Evolutionary conservation across 805 yeast species (phyloP), one percentile per base, ranked within the genome.

Genomic region (Saccharomycopsis synnaedendra): DNA sequence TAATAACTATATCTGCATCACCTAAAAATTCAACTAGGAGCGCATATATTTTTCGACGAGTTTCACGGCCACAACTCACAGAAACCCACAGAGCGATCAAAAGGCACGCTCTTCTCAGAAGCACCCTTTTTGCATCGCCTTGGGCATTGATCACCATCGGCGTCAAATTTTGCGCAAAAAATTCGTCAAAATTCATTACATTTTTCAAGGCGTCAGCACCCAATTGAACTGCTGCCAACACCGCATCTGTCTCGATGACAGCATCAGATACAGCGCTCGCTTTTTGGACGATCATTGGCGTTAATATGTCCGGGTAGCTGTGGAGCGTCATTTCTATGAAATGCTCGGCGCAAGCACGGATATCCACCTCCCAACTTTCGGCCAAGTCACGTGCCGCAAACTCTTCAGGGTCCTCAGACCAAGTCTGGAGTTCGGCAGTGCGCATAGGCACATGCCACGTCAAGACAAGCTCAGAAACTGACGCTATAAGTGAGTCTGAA

Each of bases 341-440:
- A 58, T 80, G 80, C 56, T 86, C 95, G 0, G 95, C 87, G 64
- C 96, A 86, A 3, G 90, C 87, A 48, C 94, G 70, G 8, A 88
- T 72, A 59, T 85, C 89, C 60, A 69, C 86, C 59, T 89, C 97
- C 80, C 85, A 87, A 58, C 82, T 80, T 4, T 78, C 68, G 44
- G 79, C 73, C 49, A 81, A 66, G 55, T 88, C 95, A 58, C 87
- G 95, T 54, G 80, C 79, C 27, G 85, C 79, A 86, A 95, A 93
- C 61, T 87, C 96, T 60, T 88, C 97, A 0, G 97, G 96, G 51
- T 88, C 95, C 11, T 74, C 62, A 8, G 70, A 60, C 97, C 97
- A 93, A 37, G 76, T 67, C 56, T 85, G 94, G 43, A 90, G 62
- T 59, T 89, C 97, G 1, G 73, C 62, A 0, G 90, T 87, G 50